Base-by-base conservation (phyloP, 805 yeast species). In the Komagataella populi region DNA sequence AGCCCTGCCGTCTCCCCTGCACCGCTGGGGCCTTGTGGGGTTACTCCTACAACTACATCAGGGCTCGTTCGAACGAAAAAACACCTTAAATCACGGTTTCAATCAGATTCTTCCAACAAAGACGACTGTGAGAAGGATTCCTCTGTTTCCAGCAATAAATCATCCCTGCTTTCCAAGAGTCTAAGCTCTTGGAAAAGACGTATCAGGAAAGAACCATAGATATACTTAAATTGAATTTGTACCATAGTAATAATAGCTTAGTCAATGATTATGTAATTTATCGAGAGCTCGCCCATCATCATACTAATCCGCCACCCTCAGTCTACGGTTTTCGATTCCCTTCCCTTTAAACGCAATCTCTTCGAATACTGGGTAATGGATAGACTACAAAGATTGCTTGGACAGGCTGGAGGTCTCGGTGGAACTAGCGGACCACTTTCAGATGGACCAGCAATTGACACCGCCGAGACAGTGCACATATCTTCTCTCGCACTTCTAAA, bases 391-490 rank as follows among this genome's bases (percentile, higher is more conserved):
- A 65, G 76, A 65, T 63, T 73, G 55, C 65, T 73, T 52, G 76
- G 76, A 14, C 57, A 51, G 46, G 52, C 58, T n/a, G 72, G 73
- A 12, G 72, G 70, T 10, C 60, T 67, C 50, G 76, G 74, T 16
- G 67, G 68, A 17, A 51, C 63, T 36, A 81, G 79, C 17, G 74
- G 74, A 12, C 71, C 75, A 23, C 70, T 73, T 10, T 72, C 76
- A 1, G 96, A 87, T 62, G 80, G 86, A 1, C 91, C 91, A 20
- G 85, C 87, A 47, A 86, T 89, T 50, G 99, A 91, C 69, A 90
- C 91, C 60, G 85, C 96, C 45, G 99, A 93, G 69, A 90, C 98
- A 0, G 96, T 93, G 7, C 87, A 91, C 69, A 89, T 93, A 51
- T 93, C 99, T 45, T 89, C 97, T 45, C 77, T 93, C 60, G 99